Conservation (phyloP, 495 filamentous ascomycete genomes). For the Lasiosphaeria miniovina region DNA sequence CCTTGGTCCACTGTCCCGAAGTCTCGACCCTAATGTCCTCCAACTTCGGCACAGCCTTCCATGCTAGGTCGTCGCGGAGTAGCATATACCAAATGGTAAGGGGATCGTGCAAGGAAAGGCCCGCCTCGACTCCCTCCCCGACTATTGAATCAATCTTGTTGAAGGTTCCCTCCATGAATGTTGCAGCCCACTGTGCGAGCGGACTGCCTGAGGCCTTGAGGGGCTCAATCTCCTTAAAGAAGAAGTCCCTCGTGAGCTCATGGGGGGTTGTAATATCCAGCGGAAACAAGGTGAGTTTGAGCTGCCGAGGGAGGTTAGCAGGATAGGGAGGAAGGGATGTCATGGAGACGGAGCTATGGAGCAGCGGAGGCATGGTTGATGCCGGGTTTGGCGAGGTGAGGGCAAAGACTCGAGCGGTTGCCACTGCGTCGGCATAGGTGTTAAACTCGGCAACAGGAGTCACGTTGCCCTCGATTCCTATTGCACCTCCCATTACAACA, state of each 20-base stretch:
- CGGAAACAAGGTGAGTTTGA: conserved; percentile 79
- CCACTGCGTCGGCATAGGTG: conserved; percentile 74
- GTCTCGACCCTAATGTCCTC: conserved; percentile 86
- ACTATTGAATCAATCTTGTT: conserved; percentile 64
- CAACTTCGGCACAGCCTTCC: conserved; percentile 45
- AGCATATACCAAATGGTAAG: conserved; percentile 85
- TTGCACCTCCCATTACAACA: conserved; percentile 94
- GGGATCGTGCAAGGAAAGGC: conserved; percentile 82
- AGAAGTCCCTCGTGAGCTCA: conserved; percentile 57
- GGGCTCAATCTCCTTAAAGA: conserved; percentile 52
- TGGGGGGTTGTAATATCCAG: conserved; percentile 86
- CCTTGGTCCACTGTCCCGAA: conserved; percentile 87
- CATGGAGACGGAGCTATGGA: conserved; percentile 27
- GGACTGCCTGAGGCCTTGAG: conserved; percentile 61
- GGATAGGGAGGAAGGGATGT: conserved; percentile 63
- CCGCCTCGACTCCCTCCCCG: conserved; percentile 50
- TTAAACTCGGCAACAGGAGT: conserved; percentile 85
- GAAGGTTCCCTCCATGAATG: conserved; percentile 76
- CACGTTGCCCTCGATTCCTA: conserved; percentile 73
- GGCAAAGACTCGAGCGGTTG: conserved; percentile 84
- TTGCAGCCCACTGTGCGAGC: conserved; percentile 75
- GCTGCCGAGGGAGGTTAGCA: conserved; percentile 53
- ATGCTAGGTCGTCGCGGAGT: conserved; percentile 49
- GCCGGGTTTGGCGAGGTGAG: conserved; percentile 76
- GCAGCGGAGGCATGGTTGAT: conserved; percentile 62